phyloP scores from a whole-genome alignment of 306 rosid genomes.

The Rubus idaeus region DNA sequence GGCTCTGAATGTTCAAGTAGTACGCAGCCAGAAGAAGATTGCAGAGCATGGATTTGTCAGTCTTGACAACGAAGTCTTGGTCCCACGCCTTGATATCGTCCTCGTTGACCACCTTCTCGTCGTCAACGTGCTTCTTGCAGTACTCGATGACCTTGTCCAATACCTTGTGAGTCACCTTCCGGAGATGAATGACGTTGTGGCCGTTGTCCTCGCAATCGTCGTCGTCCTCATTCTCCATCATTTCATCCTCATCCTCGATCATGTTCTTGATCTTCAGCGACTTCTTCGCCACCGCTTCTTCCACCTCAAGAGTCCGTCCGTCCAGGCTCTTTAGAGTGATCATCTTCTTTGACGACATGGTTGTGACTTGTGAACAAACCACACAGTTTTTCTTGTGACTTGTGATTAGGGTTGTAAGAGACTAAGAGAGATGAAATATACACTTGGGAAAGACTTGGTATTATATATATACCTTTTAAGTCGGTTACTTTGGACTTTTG shows the following conservation, averaged over 20 bases:
- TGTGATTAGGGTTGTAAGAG: not conserved
- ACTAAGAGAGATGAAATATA: not conserved
- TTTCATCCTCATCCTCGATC: not conserved
- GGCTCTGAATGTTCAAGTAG: constrained; percentile 9
- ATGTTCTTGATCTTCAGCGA: not conserved
- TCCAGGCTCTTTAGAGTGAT: constrained; percentile 14
- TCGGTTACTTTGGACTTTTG: not conserved
- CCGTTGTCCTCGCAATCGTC: too few species aligned
- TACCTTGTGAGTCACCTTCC: constrained; percentile 1
- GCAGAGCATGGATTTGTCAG: not conserved
- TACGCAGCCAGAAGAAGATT: not conserved
- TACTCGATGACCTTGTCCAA: not conserved
- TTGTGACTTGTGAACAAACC: not conserved
- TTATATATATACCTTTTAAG: not conserved
- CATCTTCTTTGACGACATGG: not conserved
- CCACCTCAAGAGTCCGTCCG: not conserved
- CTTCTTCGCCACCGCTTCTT: not conserved
- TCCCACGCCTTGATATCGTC: not conserved
- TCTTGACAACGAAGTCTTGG: not conserved
- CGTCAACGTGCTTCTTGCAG: constrained; percentile 4
- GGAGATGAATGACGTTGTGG: not conserved
- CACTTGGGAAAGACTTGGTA: not conserved
- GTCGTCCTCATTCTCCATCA: too few species aligned
- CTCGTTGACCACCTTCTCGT: not conserved
- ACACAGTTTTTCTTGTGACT: not conserved